These are phyloP conservation scores for Massariosphaeria phaeospora DNA, from an alignment of 495 filamentous ascomycete species.

Conservation along the genomic window DNA sequence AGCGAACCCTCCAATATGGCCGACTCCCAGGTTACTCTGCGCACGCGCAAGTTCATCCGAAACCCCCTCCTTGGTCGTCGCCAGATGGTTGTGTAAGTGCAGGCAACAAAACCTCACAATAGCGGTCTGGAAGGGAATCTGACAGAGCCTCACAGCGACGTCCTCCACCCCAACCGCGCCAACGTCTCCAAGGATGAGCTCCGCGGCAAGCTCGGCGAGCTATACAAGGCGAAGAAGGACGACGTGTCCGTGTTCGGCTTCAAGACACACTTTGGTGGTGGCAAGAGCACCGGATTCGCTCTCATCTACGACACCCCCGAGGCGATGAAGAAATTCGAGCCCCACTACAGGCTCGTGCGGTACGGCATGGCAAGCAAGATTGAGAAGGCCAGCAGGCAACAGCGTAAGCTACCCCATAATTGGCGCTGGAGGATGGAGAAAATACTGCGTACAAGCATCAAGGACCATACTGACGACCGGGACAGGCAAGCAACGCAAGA, in stretches of 20 bases:
- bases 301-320: constrained; percentile 96
- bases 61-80: constrained; percentile 97
- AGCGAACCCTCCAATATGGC: constrained; percentile 62
- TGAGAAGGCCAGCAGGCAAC: constrained; percentile 94
- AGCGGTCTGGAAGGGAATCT: constrained; percentile 8
- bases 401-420: constrained; percentile 69
- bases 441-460: neutral
- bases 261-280: constrained; percentile 97
- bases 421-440: neutral
- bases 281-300: constrained; percentile 98
- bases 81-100: constrained; percentile 99
- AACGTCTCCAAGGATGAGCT: constrained; percentile 99
- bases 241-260: constrained; percentile 96
- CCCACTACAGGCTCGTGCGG: constrained; percentile 90
- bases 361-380: constrained; percentile 86
- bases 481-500: constrained; percentile 99
- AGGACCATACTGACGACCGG: constrained; percentile 38
- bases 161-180: constrained; percentile 96
- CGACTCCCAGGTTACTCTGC: constrained; percentile 87
- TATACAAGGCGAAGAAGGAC: constrained; percentile 98
- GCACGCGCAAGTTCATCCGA: constrained; percentile 99
- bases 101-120: neutral
- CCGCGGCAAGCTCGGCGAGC: constrained; percentile 83
- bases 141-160: constrained; percentile 62
- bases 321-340: constrained; percentile 99